These are phyloP conservation scores for Phlebiopsis flavidoalba DNA, from an alignment of 768 basidiomycete species.

Conservation along the genomic window DNA sequence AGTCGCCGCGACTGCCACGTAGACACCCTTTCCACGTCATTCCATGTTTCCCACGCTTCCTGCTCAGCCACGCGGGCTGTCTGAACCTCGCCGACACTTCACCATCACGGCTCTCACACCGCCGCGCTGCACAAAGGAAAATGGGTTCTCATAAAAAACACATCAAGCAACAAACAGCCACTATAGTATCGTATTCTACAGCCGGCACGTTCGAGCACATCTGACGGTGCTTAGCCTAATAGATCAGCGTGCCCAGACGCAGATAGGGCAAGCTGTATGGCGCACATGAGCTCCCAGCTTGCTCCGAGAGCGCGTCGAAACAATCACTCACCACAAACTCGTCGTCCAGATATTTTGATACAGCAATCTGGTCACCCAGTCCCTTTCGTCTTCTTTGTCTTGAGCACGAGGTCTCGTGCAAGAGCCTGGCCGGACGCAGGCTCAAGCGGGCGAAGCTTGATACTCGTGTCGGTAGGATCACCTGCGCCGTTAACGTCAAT, in stretches of 20 bases:
- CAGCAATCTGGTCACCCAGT: slow-evolving; percentile 93
- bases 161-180: slow-evolving; percentile 15
- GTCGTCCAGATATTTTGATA: slow-evolving; percentile 95
- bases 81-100: background rate
- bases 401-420: slow-evolving; percentile 91
- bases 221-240: slow-evolving; percentile 46
- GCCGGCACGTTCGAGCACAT: background rate
- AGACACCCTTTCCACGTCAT: slow-evolving; percentile 29
- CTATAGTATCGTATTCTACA: slow-evolving; percentile 1
- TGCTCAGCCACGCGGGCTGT: background rate
- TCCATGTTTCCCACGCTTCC: slow-evolving; percentile 24
- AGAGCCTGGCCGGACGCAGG: slow-evolving; percentile 95
- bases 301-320: background rate
- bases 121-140: background rate
- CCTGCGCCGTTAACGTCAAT: slow-evolving; percentile 41
- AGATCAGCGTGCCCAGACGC: slow-evolving; percentile 96
- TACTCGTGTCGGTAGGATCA: slow-evolving; percentile 96
- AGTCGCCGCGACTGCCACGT: slow-evolving; percentile 37
- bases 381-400: slow-evolving; percentile 94
- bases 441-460: slow-evolving; percentile 93
- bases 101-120: background rate
- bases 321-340: slow-evolving; percentile 78
- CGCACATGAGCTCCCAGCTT: background rate
- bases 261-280: slow-evolving; percentile 75
- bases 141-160: slow-evolving; percentile 14